Conservation (phyloP, 352 stramenopile genomes). For the Pythium coloratum region DNA sequence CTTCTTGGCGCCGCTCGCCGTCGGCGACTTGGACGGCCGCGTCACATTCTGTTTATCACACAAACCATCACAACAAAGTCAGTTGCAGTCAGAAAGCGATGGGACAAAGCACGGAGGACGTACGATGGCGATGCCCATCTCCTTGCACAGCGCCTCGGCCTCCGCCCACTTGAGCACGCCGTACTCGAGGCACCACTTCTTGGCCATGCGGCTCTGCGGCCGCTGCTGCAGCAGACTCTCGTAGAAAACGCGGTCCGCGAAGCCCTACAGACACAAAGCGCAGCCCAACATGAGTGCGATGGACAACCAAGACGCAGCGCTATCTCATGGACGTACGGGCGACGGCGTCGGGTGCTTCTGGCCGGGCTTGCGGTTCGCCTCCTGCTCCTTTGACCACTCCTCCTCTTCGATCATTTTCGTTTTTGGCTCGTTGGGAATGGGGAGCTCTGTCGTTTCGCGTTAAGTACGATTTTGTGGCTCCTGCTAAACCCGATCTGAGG, state of each 20-base stretch:
- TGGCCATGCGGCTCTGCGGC: slow-evolving; percentile 81
- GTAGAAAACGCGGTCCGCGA: slow-evolving; percentile 90
- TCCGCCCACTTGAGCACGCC: slow-evolving; percentile 88
- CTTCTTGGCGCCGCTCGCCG: slow-evolving; percentile 44
- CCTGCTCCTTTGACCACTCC: slow-evolving; percentile 88
- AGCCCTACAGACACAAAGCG: slow-evolving; percentile 43
- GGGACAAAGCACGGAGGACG: slow-evolving; percentile 11
- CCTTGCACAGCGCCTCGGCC: slow-evolving; percentile 76
- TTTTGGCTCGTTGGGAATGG: slow-evolving; percentile 4
- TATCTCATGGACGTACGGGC: slow-evolving; percentile 40
- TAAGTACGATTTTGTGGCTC: neutral
- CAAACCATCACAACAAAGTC: slow-evolving; percentile 8
- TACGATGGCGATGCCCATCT: slow-evolving; percentile 64
- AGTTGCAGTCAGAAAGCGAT: neutral
- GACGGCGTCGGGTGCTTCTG: slow-evolving; percentile 88
- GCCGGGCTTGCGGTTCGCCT: slow-evolving; percentile 86
- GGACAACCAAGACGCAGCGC: neutral
- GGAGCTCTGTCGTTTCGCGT: neutral
- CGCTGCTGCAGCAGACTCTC: slow-evolving; percentile 87
- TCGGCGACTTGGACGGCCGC: slow-evolving; percentile 43
- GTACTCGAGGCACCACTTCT: slow-evolving; percentile 91
- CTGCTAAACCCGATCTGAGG: slow-evolving; percentile 9
- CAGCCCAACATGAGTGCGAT: slow-evolving; percentile 2
- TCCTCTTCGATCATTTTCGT: slow-evolving; percentile 77
- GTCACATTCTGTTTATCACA: slow-evolving; percentile 51